Evolutionary conservation across 208 protist species (phyloP), one percentile per base, ranked within the genome.

Genomic region (Wallacemonas sp.): DNA sequence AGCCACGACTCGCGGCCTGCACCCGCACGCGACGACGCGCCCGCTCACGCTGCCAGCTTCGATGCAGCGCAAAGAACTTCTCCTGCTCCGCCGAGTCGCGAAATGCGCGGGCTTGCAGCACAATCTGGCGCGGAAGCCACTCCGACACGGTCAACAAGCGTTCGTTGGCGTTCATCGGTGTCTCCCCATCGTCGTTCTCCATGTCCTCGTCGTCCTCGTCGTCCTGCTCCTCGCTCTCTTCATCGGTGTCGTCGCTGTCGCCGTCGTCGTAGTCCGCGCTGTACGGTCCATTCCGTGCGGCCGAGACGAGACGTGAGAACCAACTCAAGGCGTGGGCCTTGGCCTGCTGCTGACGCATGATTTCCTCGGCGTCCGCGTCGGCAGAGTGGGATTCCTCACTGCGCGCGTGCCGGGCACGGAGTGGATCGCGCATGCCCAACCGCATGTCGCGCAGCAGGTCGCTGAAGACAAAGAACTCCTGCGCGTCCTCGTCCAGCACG

Each of bases 31-130:
- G 52, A 6, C 32, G 26, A 41, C 52, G 52, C 52, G n/a, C 30
- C 5, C 57, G 38, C 23, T 48, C 39, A 12, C 41, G 39, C 24
- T 63, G 57, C 57, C 57, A 63, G 17, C 30, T 5, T 23, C 12
- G 4, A 36, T 63, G 52, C 33, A 44, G 63, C 1, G 57, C 17
- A 34, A 64, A 11, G 34, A 16, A 26, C 46, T 43, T 23, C 29
- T 61, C 3, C 27, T 56, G 14, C 57, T 72, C 36, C 16, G 23
- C 39, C 54, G 57, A 48, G 0, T 61, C 54, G 11, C 68, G 68
- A 16, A 75, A 74, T 3, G 32, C 46, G 34, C 74, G 80, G 34
- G 69, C 72, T 57, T 79, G 65, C 1, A 80, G 33, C 0, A 87
- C 34, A 47, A 86, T 39, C 39, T 70, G 71, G 17, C 49, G 54